phyloP scores from a whole-genome alignment of 805 yeast species.

The Lipomyces lipofer region DNA sequence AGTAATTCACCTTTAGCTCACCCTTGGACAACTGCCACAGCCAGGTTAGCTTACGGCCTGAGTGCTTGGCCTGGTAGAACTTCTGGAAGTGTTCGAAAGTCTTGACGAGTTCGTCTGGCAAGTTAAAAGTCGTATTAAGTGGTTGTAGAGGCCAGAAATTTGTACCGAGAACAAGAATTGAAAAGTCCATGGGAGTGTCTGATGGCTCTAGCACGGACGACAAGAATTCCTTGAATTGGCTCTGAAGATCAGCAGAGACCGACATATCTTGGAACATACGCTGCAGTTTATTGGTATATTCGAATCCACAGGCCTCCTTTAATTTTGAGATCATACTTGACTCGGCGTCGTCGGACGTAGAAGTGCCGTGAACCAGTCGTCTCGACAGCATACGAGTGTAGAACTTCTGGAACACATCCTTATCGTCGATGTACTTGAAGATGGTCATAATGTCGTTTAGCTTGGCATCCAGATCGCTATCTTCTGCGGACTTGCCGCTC shows the following conservation, averaged over 20 bases:
- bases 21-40: constrained; percentile 93
- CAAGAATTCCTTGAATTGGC: constrained; percentile 52
- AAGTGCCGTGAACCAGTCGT: constrained; percentile 82
- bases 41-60: constrained; percentile 91
- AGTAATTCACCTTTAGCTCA: constrained; percentile 82
- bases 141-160: constrained; percentile 82
- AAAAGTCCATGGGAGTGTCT: constrained; percentile 49
- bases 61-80: constrained; percentile 72
- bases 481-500: constrained; percentile 62
- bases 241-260: constrained; percentile 73
- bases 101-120: constrained; percentile 67
- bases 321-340: constrained; percentile 79
- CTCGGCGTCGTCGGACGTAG: constrained; percentile 82
- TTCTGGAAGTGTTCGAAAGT: constrained; percentile 68
- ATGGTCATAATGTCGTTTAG: constrained; percentile 83
- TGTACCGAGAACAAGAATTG: constrained; percentile 78
- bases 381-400: constrained; percentile 87
- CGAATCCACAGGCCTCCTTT: constrained; percentile 86
- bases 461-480: constrained; percentile 65
- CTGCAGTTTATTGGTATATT: constrained; percentile 89
- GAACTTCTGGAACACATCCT: constrained; percentile 91
- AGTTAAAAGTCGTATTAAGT: constrained; percentile 48
- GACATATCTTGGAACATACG: constrained; percentile 95
- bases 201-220: constrained; percentile 41
- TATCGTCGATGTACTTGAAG: constrained; percentile 85